Base-by-base conservation (phyloP, 2,329 filamentous ascomycete genomes). In the Drechslerella coelobrocha region DNA sequence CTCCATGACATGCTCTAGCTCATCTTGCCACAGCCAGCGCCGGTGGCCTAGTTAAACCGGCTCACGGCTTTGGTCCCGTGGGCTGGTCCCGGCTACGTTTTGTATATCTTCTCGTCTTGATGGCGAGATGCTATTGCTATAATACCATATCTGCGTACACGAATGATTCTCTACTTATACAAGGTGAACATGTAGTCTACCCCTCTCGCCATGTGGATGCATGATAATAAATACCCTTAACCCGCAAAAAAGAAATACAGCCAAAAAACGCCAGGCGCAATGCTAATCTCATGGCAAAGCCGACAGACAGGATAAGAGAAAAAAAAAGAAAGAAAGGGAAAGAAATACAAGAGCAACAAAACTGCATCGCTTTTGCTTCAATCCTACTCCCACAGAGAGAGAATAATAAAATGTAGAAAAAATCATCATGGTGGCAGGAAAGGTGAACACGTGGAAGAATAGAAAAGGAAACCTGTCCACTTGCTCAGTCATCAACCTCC, bases 401-500 rank as follows among this genome's bases (percentile, higher is more conserved):
- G 19, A 2, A 2, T 7, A 39, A 52, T 19, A 27, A 37, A 54
- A 21, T 2, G 23, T 39, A 19, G 17, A 54, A 12, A 10, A 29
- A 55, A 26, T 50, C 29, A 55, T 9, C 17, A 52, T n/a, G 21
- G 14, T 17, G 31, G 27, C 19, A 14, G 43, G 8, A 14, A 21
- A 41, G 31, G 21, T 24, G 9, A n/a, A 8, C 52, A 37, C n/a
- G n/a, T 19, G 23, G 31, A 26, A 26, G 23, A 17, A 55, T 55
- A 27, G 19, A 34, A 43, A 24, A 37, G 19, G 26, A 34, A 61
- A 7, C 19, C 10, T 21, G 3, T 55, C 21, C 34, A 43, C 4
- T 12, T 14, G n/a, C 0, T n/a, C 34, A 14, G 12, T 69, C 29
- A 17, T 69, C 65, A 54, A 69, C 65, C 21, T 69, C 65, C 65